These are phyloP conservation scores for Hericium rajendrae DNA, from an alignment of 768 basidiomycete species.

Conservation along the genomic window DNA sequence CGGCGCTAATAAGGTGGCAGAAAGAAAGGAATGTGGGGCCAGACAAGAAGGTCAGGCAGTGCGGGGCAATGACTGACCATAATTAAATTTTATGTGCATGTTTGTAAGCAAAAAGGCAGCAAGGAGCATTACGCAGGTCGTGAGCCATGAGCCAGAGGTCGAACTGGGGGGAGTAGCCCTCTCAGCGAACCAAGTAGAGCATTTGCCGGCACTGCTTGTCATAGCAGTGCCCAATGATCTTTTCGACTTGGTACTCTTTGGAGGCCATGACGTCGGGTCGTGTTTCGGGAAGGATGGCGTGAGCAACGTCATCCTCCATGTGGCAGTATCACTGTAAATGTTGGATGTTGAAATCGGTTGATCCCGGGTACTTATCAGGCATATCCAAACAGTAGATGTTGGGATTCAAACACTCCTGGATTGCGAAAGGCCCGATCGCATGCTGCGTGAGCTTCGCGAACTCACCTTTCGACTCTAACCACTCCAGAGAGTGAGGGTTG, in stretches of 20 bases:
- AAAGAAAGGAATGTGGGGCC: too few species aligned
- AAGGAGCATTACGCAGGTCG: background rate
- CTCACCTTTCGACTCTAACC: slow-evolving; percentile 9
- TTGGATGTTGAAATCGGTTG: slow-evolving; percentile 17
- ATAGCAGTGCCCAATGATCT: too few species aligned
- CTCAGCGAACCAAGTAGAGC: slow-evolving; percentile 8
- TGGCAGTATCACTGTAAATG: slow-evolving; percentile 2
- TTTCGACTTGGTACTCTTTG: background rate
- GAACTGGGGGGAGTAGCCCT: slow-evolving; percentile 5
- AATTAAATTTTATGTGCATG: background rate
- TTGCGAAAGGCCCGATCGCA: slow-evolving; percentile 16
- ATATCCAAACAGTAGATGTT: slow-evolving; percentile 14
- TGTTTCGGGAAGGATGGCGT: background rate
- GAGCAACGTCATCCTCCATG: slow-evolving; percentile 2
- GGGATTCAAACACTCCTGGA: slow-evolving; percentile 15
- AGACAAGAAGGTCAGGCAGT: too few species aligned
- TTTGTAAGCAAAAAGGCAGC: too few species aligned
- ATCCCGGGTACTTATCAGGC: slow-evolving; percentile 13
- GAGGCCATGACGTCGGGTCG: background rate
- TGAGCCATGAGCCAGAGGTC: background rate
- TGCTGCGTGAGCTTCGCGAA: slow-evolving; percentile 17
- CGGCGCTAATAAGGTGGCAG: too few species aligned
- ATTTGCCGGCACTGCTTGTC: too few species aligned
- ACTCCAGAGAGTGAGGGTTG: slow-evolving; percentile 15
- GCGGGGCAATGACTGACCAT: background rate